These are phyloP conservation scores for Polytrichum formosum DNA, from an alignment of 225 moss, liverwort and hornwort genomes.

Conservation along the genomic window DNA sequence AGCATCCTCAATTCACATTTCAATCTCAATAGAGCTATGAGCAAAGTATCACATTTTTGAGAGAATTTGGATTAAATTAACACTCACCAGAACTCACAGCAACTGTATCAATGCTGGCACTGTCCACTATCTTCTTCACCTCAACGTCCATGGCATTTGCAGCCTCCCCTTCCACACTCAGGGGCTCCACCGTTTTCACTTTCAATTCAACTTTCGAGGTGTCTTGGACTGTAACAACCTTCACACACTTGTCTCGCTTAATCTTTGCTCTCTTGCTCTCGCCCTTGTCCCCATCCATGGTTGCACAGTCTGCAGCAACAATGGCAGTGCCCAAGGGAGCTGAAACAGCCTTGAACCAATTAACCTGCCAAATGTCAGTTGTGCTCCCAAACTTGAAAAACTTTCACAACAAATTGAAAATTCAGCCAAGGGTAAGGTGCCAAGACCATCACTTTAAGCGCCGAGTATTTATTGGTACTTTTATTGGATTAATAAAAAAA, in stretches of 20 bases:
- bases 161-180: background rate
- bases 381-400: no score
- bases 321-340: no score
- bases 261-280: conserved; percentile 61
- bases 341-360: no score
- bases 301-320: background rate
- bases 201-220: background rate
- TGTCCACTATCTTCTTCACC: conserved; percentile 9
- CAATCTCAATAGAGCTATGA: background rate
- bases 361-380: no score
- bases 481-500: no score
- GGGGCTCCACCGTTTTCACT: conserved; percentile 3
- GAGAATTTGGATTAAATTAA: no score
- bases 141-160: conserved; percentile 6
- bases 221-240: conserved; percentile 2
- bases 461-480: no score
- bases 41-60: background rate
- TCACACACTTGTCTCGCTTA: conserved; percentile 6
- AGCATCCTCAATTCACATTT: background rate
- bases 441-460: no score
- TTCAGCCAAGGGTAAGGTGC: no score
- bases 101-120: conserved; percentile 4
- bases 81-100: conserved; percentile 2
- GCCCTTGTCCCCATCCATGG: conserved; percentile 21
- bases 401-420: no score